Percentiles rank a stretch among this genome's conserved stretches.
Conservation (phyloP, 2,329 filamentous ascomycete genomes). For the Hypoxylon sp. region DNA sequence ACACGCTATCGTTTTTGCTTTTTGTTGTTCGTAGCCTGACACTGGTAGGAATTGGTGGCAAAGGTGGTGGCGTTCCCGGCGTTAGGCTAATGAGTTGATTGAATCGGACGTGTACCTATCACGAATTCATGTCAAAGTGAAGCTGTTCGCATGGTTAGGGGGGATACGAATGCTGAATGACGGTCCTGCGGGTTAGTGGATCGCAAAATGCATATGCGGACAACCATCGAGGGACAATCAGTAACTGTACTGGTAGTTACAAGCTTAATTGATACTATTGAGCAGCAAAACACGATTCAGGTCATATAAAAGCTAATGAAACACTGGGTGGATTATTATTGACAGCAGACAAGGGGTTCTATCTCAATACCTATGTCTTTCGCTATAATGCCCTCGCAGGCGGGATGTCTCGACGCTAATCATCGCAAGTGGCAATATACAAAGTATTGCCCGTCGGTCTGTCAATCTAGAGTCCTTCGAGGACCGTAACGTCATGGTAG, state of each 20-base stretch:
- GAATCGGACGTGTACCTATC: neutral
- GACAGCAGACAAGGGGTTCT: slow-evolving; percentile 32
- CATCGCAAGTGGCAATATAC: slow-evolving; percentile 30
- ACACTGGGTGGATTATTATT: slow-evolving; percentile 33
- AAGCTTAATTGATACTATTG: slow-evolving; percentile 8
- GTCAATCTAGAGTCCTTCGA: slow-evolving; percentile 26
- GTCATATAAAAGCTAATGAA: neutral
- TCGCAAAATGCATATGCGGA: neutral
- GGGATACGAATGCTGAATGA: slow-evolving; percentile 1
- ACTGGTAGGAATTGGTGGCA: neutral
- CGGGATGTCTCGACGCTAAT: slow-evolving; percentile 27
- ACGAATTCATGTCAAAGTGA: neutral
- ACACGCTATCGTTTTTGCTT: neutral
- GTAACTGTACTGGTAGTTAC: neutral
- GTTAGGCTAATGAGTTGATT: neutral
- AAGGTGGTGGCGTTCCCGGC: neutral
- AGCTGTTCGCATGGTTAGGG: neutral
- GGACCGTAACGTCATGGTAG: slow-evolving; percentile 17
- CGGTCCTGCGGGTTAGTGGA: neutral
- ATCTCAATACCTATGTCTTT: slow-evolving; percentile 32
- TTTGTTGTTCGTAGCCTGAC: neutral
- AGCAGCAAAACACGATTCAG: slow-evolving; percentile 1
- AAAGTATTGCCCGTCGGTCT: slow-evolving; percentile 23
- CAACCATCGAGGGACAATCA: slow-evolving; percentile 1
- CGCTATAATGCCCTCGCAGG: slow-evolving; percentile 33